A percentile compares a stretch with the other conserved stretches of the same genome.
These are phyloP conservation scores for Rubroboletus pulcherrimus DNA, from an alignment of 768 basidiomycete species.

Conservation along the genomic window DNA sequence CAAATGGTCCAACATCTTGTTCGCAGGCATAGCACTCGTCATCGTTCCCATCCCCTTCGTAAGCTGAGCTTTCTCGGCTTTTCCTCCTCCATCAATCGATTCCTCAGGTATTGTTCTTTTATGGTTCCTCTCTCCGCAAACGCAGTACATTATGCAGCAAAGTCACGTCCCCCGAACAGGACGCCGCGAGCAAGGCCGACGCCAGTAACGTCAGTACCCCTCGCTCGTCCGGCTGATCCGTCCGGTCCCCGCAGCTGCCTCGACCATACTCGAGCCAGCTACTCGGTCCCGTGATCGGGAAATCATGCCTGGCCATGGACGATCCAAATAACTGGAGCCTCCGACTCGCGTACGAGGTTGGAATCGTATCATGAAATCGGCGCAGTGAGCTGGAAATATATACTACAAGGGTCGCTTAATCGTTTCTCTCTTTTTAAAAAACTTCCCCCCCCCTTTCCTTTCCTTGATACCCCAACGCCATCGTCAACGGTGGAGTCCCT, in stretches of 20 bases:
- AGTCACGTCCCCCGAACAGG: constrained; percentile 8
- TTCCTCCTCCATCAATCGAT: not conserved
- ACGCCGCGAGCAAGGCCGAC: not conserved
- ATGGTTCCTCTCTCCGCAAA: constrained; percentile 27
- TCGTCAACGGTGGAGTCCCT: not conserved
- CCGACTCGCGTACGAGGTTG: not conserved
- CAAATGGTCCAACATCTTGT: constrained; percentile 56
- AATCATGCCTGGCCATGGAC: constrained; percentile 11
- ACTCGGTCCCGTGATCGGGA: not conserved
- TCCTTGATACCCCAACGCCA: not conserved
- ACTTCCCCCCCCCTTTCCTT: not conserved
- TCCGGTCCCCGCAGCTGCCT: not conserved
- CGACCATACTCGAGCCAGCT: not conserved
- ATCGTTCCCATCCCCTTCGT: constrained; percentile 60
- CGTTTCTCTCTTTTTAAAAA: not conserved
- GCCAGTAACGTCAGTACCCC: not conserved
- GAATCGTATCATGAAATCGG: constrained; percentile 4
- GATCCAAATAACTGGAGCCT: not conserved
- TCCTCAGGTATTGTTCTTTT: constrained; percentile 29
- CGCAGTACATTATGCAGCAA: constrained; percentile 21
- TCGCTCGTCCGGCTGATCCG: not conserved
- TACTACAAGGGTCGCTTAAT: not conserved
- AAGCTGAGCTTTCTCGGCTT: constrained; percentile 10
- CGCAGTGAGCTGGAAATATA: not conserved
- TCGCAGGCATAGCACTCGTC: constrained; percentile 46